Conservation (phyloP, 352 stramenopile genomes). For the Globisporangium nagaii region DNA sequence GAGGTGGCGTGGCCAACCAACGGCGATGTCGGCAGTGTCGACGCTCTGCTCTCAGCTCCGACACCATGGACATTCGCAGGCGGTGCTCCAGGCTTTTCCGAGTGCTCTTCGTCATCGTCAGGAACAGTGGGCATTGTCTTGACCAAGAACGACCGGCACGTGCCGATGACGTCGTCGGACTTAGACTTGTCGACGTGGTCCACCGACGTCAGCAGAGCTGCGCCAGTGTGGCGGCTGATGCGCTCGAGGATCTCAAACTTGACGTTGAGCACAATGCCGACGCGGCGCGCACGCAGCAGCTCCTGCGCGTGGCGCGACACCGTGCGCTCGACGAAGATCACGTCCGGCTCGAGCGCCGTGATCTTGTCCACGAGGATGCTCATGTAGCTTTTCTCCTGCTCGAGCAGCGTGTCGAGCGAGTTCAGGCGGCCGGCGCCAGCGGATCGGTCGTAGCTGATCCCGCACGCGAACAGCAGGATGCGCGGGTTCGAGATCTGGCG, state of each 20-base stretch:
- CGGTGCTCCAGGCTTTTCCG: background rate
- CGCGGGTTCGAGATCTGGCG: conserved; percentile 90
- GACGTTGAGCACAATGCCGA: conserved; percentile 94
- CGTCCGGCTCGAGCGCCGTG: conserved; percentile 90
- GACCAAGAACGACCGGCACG: conserved; percentile 62
- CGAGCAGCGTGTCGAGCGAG: conserved; percentile 93
- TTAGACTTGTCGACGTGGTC: conserved; percentile 86
- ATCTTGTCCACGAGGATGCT: conserved; percentile 97
- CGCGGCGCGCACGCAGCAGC: conserved; percentile 84
- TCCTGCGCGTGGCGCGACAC: conserved; percentile 92
- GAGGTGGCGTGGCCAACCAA: background rate
- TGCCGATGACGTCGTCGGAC: conserved; percentile 46
- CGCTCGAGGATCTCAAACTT: conserved; percentile 89
- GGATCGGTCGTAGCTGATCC: conserved; percentile 95
- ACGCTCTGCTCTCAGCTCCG: conserved; percentile 12
- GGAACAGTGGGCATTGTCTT: conserved; percentile 48
- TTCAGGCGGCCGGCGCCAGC: conserved; percentile 81
- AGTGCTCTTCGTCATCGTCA: conserved; percentile 29
- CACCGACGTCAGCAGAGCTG: conserved; percentile 88
- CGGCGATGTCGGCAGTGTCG: conserved; percentile 11
- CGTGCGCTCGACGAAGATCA: conserved; percentile 92
- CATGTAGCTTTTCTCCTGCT: conserved; percentile 97
- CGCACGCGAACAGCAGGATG: conserved; percentile 95
- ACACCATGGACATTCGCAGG: background rate
- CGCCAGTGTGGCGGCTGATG: conserved; percentile 92